Evolutionary conservation across 257 asterid species (phyloP), one percentile per base, ranked within the genome.

Genomic region (Penstemon newberryi): DNA sequence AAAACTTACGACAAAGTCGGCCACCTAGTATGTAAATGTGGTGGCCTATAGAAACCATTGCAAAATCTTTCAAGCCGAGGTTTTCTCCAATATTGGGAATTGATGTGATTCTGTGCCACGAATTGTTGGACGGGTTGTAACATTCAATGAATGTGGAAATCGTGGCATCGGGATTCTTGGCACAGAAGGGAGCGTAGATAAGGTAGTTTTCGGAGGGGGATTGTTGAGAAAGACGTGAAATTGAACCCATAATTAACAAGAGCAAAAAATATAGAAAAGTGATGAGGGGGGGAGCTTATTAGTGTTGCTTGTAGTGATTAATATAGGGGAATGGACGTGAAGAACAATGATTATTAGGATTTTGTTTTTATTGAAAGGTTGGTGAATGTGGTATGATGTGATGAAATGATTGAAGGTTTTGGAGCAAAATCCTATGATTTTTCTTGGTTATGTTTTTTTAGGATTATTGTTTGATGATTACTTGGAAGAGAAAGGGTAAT

Each of bases 21-120:
- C 95, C 96, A 4, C 92, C 96, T 12, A 89, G 64, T 1, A 87
- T 56, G 57, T 80, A 89, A 4, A 89, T 73, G 5, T 47, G 45
- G 64, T 78, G 73, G 12, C 61, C 83, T 0, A 79, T 5, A 0
- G 87, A 74, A 7, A 84, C 84, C 87, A 89, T 83, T 0, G 90
- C 61, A 5, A 89, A 89, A 8, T 82, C 81, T 65, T 78, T 89
- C 25, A 89, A 33, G 4, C 79, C 85, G 0, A 83, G 82, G 47
- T 73, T 78, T 9, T 81, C 74, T 1, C 33, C 43, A 0, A 60
- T 71, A 1, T 73, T 72, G 0, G 92, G 95, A 12, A 89, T 78
- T 1, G 78, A 45, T 1, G 92, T 83, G 25, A 67, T 70, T 5
- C 83, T 76, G 19, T 58, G 69, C 86, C 90, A 83, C 0, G 86